Base-by-base conservation (phyloP, 2,329 filamentous ascomycete genomes). In the Chaetomiaceae sp. region DNA sequence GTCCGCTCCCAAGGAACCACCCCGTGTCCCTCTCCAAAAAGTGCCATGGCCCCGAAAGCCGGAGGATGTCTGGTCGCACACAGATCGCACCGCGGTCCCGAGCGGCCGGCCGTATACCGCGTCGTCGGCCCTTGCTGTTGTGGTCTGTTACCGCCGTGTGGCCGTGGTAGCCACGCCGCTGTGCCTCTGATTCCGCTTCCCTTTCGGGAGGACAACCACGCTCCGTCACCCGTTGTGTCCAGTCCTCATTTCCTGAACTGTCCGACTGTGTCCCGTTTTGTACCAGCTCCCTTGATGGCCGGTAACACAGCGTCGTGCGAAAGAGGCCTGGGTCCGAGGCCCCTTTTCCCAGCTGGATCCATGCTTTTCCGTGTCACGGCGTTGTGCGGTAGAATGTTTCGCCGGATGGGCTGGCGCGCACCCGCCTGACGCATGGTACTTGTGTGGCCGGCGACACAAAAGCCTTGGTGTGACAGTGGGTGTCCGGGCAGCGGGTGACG, bases 341-440 rank as follows among this genome's bases (percentile, higher is more conserved):
- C n/a, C n/a, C n/a, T n/a, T n/a, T n/a, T n/a, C n/a, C n/a, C n/a
- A n/a, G n/a, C n/a, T n/a, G 19, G 14, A 20, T 27, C n/a, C 23
- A 17, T 27, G 42, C 27, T 27, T n/a, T 31, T 47, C 19, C 19
- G 47, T 38, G 4, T 8, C 33, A 36, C 40, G 2, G 8, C 33
- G n/a, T 12, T 8, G 17, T 38, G 42, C 33, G 17, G 29, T 53
- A 34, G 23, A 14, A 6, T 29, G 44, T 43, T 31, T 6, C 31
- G 7, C 19, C 29, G 19, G 29, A 43, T 25, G 49, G 27, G n/a
- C 14, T 34, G 40, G 20, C 27, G 38, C n/a, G 38, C 33, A 29
- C 12, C 17, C 9, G 33, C 42, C 38, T 6, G 11, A 54, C 38
- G 55, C 55, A 57, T 54, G 55, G 55, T 38, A 54, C 55, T 57